phyloP scores from a whole-genome alignment of 345 rosid species.

The Boechera stricta region DNA sequence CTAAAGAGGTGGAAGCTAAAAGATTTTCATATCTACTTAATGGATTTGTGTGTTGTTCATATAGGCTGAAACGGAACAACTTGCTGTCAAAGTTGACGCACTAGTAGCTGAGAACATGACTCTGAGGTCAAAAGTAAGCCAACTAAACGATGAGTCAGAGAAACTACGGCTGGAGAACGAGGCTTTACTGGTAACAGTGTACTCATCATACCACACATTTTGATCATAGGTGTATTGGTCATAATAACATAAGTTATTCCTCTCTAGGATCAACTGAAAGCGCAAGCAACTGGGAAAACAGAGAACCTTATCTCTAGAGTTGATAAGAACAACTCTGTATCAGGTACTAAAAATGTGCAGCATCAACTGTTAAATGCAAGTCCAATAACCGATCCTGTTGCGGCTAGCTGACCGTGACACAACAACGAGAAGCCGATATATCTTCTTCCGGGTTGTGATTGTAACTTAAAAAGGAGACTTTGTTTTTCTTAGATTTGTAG shows the following conservation, averaged over 20 bases:
- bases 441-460: slow-evolving; percentile 17
- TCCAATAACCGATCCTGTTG: slow-evolving; percentile 31
- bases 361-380: slow-evolving; percentile 39
- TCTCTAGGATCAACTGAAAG: slow-evolving; percentile 34
- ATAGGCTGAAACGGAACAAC: slow-evolving; percentile 93
- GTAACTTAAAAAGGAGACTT: slow-evolving; percentile 3
- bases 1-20: slow-evolving; percentile 21
- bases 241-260: not conserved
- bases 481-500: slow-evolving; percentile 26
- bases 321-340: slow-evolving; percentile 40
- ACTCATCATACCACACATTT: not conserved
- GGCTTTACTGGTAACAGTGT: slow-evolving; percentile 55
- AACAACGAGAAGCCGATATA: not conserved
- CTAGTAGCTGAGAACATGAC: slow-evolving; percentile 66
- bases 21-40: not conserved
- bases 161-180: slow-evolving; percentile 75
- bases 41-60: slow-evolving; percentile 14
- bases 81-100: slow-evolving; percentile 66
- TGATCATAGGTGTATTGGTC: not conserved
- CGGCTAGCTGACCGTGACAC: slow-evolving; percentile 35
- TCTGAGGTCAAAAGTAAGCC: slow-evolving; percentile 70
- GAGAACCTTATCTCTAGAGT: slow-evolving; percentile 44
- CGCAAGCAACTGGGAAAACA: slow-evolving; percentile 40
- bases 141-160: slow-evolving; percentile 66
- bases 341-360: slow-evolving; percentile 31